phyloP scores from a whole-genome alignment of 306 rosid genomes.

The Fragaria iinumae region DNA sequence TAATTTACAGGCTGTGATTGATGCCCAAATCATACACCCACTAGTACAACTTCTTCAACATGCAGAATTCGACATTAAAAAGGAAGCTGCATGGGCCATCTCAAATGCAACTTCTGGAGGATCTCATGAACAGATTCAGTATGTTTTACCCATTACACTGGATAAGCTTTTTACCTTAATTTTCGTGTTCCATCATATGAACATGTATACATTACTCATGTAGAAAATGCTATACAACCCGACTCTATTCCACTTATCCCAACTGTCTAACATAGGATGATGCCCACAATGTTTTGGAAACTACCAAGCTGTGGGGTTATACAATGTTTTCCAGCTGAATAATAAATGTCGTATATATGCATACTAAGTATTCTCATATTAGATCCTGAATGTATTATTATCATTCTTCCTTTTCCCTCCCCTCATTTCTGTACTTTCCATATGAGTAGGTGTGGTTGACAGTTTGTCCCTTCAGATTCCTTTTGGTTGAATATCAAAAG shows the following conservation, averaged over 20 bases:
- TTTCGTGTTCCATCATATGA: background rate
- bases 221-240: background rate
- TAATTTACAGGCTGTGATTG: constrained; percentile 56
- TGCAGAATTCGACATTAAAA: constrained; percentile 69
- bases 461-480: background rate
- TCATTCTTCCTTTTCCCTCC: no score
- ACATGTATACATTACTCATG: background rate
- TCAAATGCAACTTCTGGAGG: constrained; percentile 76
- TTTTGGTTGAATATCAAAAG: background rate
- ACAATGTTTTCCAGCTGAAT: background rate
- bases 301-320: background rate
- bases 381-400: background rate
- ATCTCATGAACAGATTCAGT: constrained; percentile 67
- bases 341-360: background rate
- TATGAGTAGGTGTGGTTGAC: background rate
- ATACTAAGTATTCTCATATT: background rate
- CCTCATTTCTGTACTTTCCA: background rate
- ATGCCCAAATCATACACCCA: constrained; percentile 50
- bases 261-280: background rate
- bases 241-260: background rate
- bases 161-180: background rate
- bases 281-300: background rate
- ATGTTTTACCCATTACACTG: constrained; percentile 20
- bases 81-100: constrained; percentile 80
- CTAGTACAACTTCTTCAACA: constrained; percentile 58